Evolutionary conservation across 768 basidiomycete genomes (phyloP).

Genomic region (Inosperma sp.): DNA sequence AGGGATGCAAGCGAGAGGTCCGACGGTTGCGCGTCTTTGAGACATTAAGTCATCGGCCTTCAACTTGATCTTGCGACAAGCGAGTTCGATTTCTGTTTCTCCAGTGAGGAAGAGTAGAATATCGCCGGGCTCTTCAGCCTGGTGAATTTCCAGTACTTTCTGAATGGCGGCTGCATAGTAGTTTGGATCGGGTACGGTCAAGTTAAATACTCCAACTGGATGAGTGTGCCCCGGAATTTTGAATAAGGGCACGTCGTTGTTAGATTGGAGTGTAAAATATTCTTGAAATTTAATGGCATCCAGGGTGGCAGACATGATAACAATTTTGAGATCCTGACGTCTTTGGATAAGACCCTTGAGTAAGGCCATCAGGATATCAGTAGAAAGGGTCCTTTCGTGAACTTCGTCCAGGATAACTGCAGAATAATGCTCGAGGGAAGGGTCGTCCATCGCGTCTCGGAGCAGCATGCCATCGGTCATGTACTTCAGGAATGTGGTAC

Average conservation of each 20-base stretch:
- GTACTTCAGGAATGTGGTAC: slow-evolving; percentile 94
- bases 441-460: slow-evolving; percentile 56
- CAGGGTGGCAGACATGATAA: slow-evolving; percentile 97
- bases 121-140: slow-evolving; percentile 85
- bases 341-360: slow-evolving; percentile 79
- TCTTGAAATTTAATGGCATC: slow-evolving; percentile 96
- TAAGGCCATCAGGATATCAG: slow-evolving; percentile 97
- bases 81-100: slow-evolving; percentile 97
- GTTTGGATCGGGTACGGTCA: slow-evolving; percentile 88
- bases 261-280: slow-evolving; percentile 65
- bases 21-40: slow-evolving; percentile 75
- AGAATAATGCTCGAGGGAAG: slow-evolving; percentile 81
- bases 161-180: slow-evolving; percentile 97
- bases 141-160: slow-evolving; percentile 94
- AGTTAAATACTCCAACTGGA: slow-evolving; percentile 94
- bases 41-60: slow-evolving; percentile 87
- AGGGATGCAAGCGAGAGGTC: slow-evolving; percentile 92
- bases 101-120: slow-evolving; percentile 98
- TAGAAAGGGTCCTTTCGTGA: slow-evolving; percentile 95
- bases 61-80: slow-evolving; percentile 87
- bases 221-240: slow-evolving; percentile 92
- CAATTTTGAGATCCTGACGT: slow-evolving; percentile 89
- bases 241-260: slow-evolving; percentile 65
- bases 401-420: slow-evolving; percentile 99
- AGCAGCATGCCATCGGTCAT: slow-evolving; percentile 98